Evolutionary conservation across 805 yeast species (phyloP).

Genomic region (Candida vartiovaarae): DNA sequence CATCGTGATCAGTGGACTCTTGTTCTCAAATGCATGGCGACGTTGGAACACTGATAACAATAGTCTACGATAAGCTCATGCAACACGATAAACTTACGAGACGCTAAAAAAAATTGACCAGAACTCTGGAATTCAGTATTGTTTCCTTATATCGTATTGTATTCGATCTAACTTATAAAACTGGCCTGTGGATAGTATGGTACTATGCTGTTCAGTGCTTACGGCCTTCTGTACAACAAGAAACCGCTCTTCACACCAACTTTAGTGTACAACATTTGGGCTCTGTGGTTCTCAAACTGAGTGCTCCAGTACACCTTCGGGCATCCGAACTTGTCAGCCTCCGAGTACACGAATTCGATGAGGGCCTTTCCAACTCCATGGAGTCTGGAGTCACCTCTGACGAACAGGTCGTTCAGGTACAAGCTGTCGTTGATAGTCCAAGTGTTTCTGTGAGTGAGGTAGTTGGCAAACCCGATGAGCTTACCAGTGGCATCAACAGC

Average conservation of each 20-base stretch:
- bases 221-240: conserved; percentile 1
- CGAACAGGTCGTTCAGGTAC: conserved; percentile 2
- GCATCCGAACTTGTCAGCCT: conserved; percentile 1
- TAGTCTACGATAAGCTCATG: too few relatives aligned
- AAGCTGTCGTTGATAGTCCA: conserved; percentile 1
- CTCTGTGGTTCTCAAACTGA: conserved; percentile 3
- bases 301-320: conserved; percentile 1
- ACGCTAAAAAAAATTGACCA: too few relatives aligned
- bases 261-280: conserved; percentile 1
- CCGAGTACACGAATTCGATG: conserved; percentile 1
- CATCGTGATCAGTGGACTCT: too few relatives aligned
- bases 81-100: too few relatives aligned
- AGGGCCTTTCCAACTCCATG: conserved; percentile 1
- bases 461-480: conserved; percentile 1
- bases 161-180: too few relatives aligned
- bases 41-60: too few relatives aligned
- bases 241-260: conserved; percentile 3
- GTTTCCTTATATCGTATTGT: too few relatives aligned
- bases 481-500: conserved; percentile 1
- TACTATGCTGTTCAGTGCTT: neutral
- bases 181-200: too few relatives aligned
- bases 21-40: too few relatives aligned
- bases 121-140: too few relatives aligned
- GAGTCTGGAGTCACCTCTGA: conserved; percentile 1
- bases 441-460: conserved; percentile 2